Percentiles rank a stretch among this genome's conserved stretches.
phyloP scores from a whole-genome alignment of 768 basidiomycete species.

The Suillus variegatus region DNA sequence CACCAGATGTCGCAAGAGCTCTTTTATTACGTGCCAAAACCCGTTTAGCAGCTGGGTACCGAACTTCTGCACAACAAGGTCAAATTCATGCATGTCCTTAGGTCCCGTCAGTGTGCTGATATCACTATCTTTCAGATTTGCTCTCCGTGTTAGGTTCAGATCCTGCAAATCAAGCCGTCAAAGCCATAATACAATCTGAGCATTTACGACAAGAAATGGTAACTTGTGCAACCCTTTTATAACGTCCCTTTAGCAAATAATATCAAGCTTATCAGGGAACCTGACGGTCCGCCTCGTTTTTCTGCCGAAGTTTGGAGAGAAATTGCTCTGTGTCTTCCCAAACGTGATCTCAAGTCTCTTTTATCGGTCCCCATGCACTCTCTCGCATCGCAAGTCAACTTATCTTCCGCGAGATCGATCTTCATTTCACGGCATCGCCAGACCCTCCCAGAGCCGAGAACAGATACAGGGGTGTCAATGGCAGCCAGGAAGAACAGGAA shows the following conservation, averaged over 20 bases:
- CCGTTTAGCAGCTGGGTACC: slow-evolving; percentile 59
- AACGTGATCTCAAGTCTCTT: slow-evolving; percentile 63
- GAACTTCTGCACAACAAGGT: slow-evolving; percentile 70
- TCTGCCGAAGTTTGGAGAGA: slow-evolving; percentile 72
- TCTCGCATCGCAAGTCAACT: slow-evolving; percentile 68
- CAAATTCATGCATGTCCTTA: neutral
- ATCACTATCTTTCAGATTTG: slow-evolving; percentile 46
- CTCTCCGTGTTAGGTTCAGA: slow-evolving; percentile 64
- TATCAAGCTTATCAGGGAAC: slow-evolving; percentile 34
- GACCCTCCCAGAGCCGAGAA: slow-evolving; percentile 23
- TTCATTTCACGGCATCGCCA: slow-evolving; percentile 53
- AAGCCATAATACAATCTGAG: slow-evolving; percentile 55
- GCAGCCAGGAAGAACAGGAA: slow-evolving; percentile 28
- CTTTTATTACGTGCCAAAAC: slow-evolving; percentile 68
- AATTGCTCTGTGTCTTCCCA: slow-evolving; percentile 61
- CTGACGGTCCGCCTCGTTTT: slow-evolving; percentile 47
- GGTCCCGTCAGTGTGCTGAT: neutral
- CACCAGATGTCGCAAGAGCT: slow-evolving; percentile 56
- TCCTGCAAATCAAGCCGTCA: slow-evolving; percentile 71
- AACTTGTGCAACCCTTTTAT: slow-evolving; percentile 13
- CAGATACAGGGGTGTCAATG: neutral
- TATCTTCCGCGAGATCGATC: slow-evolving; percentile 61
- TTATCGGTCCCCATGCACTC: slow-evolving; percentile 65
- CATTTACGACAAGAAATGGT: slow-evolving; percentile 60
- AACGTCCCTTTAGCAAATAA: slow-evolving; percentile 5